These are phyloP conservation scores for Calonectria fujianensis DNA, from an alignment of 2,329 filamentous ascomycete genomes.

Conservation along the genomic window DNA sequence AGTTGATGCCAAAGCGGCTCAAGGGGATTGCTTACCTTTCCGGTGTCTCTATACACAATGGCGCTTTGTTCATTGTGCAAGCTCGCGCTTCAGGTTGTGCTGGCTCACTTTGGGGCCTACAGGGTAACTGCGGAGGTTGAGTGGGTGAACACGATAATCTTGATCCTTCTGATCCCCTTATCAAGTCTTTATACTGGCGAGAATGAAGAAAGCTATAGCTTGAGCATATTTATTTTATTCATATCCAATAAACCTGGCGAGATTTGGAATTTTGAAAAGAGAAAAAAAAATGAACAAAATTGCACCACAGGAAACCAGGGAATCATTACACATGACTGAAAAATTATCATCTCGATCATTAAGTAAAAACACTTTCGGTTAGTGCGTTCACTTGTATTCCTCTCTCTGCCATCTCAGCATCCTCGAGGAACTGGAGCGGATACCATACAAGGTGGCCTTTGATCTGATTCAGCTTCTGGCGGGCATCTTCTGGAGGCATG, in stretches of 20 bases:
- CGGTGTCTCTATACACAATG: neutral
- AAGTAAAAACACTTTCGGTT: constrained; percentile 92
- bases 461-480: constrained; percentile 84
- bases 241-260: neutral
- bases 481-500: constrained; percentile 82
- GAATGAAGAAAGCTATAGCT: neutral
- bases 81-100: neutral
- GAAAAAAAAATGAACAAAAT: too few relatives aligned
- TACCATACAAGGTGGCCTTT: constrained; percentile 96
- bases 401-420: constrained; percentile 92
- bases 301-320: neutral
- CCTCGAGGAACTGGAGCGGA: constrained; percentile 89
- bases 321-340: neutral
- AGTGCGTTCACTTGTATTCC: constrained; percentile 89
- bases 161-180: neutral
- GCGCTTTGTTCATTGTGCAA: neutral
- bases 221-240: neutral
- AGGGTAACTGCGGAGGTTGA: too few relatives aligned
- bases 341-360: constrained; percentile 6
- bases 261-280: neutral
- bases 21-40: neutral
- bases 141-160: too few relatives aligned
- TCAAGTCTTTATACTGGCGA: neutral
- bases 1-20: neutral
- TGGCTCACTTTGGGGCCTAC: too few relatives aligned